A percentile compares a stretch with the other conserved stretches of the same genome.
Evolutionary conservation across 2,329 filamentous ascomycete genomes (phyloP).

Genomic region (Cladosporium cucumerinum): DNA sequence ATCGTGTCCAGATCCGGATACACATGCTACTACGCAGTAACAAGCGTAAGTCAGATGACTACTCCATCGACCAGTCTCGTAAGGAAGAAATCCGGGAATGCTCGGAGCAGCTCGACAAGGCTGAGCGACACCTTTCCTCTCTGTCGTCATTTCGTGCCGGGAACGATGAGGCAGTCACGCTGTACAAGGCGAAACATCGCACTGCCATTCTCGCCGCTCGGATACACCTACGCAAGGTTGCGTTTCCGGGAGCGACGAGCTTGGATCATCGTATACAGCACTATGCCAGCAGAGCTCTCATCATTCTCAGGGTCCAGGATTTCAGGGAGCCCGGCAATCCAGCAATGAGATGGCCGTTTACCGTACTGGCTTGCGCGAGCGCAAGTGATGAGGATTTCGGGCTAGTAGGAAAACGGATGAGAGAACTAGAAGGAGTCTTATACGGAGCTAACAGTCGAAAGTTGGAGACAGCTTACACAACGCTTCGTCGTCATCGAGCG

Average conservation of each 20-base stretch:
- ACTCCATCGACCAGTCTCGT: neutral
- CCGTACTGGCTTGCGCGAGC: slow-evolving; percentile 20
- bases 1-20: slow-evolving; percentile 18
- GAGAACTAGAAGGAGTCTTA: slow-evolving; percentile 2
- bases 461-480: slow-evolving; percentile 10
- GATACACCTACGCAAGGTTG: slow-evolving; percentile 20
- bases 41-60: neutral
- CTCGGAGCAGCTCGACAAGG: neutral
- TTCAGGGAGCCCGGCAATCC: slow-evolving; percentile 18
- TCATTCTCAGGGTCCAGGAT: neutral
- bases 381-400: slow-evolving; percentile 16
- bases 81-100: neutral
- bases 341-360: slow-evolving; percentile 21
- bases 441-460: slow-evolving; percentile 19
- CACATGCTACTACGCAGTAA: slow-evolving; percentile 15
- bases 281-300: neutral
- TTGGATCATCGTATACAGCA: neutral
- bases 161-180: neutral
- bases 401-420: neutral
- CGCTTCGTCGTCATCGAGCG: neutral
- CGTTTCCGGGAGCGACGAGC: neutral
- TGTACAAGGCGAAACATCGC: slow-evolving; percentile 20
- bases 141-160: neutral
- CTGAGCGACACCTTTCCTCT: neutral
- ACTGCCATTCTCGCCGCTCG: slow-evolving; percentile 15